A percentile compares a stretch with the other conserved stretches of the same genome.
Conservation (phyloP, 78 protist species). For the Dictyostelium firmibasis region DNA sequence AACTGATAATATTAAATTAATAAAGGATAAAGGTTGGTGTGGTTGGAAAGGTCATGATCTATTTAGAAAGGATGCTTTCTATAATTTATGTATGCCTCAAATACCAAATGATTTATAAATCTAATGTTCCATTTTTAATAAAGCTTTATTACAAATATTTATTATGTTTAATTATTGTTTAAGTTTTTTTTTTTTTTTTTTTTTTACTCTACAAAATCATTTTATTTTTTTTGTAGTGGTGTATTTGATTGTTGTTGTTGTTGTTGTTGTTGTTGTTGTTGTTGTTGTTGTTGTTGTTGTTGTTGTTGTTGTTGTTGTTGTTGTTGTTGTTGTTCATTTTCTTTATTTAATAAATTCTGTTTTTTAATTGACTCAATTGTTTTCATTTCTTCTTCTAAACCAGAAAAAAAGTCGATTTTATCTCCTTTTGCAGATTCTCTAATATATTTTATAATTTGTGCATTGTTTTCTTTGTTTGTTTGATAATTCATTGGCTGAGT, state of each 20-base stretch:
- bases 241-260: not conserved
- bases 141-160: no score
- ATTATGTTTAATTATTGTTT: no score
- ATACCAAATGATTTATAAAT: constrained; percentile 39
- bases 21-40: constrained; percentile 79
- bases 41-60: constrained; percentile 64
- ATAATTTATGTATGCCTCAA: constrained; percentile 77
- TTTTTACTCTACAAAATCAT: not conserved
- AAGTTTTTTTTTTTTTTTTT: not conserved
- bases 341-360: not conserved
- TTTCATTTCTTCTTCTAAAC: constrained; percentile 8
- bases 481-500: not conserved
- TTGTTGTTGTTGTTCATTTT: not conserved
- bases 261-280: not conserved
- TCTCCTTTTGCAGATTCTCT: constrained; percentile 32
- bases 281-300: no score
- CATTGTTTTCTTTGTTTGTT: constrained; percentile 32
- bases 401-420: constrained; percentile 11
- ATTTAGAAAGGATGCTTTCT: constrained; percentile 81
- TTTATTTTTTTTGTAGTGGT: not conserved
- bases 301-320: not conserved
- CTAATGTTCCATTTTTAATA: no score
- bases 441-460: constrained; percentile 35
- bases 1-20: constrained; percentile 49
- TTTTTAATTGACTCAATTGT: not conserved